These are phyloP conservation scores for Polyplosphaeria fusca DNA, from an alignment of 495 filamentous ascomycete genomes.

Conservation along the genomic window DNA sequence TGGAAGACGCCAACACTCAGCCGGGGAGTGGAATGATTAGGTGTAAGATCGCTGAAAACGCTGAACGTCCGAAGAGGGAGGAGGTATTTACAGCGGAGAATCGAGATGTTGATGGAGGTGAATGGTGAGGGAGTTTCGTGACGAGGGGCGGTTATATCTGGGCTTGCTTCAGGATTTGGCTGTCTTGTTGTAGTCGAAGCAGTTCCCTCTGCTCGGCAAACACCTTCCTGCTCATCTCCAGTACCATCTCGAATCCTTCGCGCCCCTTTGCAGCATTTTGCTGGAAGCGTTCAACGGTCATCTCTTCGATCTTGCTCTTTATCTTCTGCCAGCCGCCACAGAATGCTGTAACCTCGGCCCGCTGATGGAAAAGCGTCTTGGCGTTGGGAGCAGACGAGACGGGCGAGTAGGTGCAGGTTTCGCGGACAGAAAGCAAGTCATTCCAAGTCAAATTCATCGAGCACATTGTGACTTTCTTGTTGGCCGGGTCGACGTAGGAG, in stretches of 20 bases:
- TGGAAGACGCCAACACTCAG: constrained; percentile 1
- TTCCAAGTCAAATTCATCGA: constrained; percentile 86
- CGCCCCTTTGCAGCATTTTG: constrained; percentile 87
- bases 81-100: neutral
- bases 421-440: constrained; percentile 81
- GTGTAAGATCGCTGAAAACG: constrained; percentile 10
- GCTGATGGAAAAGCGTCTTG: constrained; percentile 78
- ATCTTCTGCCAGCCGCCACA: constrained; percentile 96
- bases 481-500: constrained; percentile 80
- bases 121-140: neutral
- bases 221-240: constrained; percentile 88
- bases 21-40: neutral
- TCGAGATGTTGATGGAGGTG: neutral
- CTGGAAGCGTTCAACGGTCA: constrained; percentile 78
- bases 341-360: constrained; percentile 86
- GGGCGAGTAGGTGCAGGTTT: constrained; percentile 83
- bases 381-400: constrained; percentile 50
- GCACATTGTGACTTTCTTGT: constrained; percentile 88
- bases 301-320: constrained; percentile 89
- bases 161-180: constrained; percentile 21
- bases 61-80: neutral
- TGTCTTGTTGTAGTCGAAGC: constrained; percentile 18
- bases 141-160: constrained; percentile 2
- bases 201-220: constrained; percentile 81
- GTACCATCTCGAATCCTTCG: constrained; percentile 89